These are phyloP conservation scores for Curvularia spicifera DNA, from an alignment of 2,329 filamentous ascomycete species.

Conservation along the genomic window DNA sequence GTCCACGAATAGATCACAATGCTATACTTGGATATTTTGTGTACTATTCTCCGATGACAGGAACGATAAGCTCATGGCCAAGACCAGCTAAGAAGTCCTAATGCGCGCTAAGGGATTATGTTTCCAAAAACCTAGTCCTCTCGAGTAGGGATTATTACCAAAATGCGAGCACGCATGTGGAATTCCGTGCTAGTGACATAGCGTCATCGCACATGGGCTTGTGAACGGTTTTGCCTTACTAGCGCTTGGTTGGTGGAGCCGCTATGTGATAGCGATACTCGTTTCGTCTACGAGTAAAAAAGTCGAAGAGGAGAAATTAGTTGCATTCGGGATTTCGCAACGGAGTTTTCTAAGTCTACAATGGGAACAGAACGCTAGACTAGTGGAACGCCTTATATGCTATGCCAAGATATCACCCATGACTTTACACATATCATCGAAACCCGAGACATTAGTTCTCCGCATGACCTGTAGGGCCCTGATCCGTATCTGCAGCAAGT, in stretches of 20 bases:
- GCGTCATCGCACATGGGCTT: neutral
- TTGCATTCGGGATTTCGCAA: neutral
- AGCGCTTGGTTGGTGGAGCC: neutral
- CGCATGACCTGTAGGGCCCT: constrained; percentile 36
- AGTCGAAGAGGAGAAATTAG: neutral
- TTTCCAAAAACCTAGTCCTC: neutral
- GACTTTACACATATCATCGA: neutral
- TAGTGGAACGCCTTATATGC: constrained; percentile 10
- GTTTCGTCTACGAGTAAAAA: neutral
- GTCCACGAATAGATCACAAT: neutral
- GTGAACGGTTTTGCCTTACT: too few relatives aligned
- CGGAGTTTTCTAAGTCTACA: neutral
- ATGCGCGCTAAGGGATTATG: neutral
- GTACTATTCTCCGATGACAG: neutral
- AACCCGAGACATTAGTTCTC: neutral
- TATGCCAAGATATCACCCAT: neutral
- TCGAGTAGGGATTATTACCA: neutral
- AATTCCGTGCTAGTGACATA: neutral
- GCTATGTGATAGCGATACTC: neutral
- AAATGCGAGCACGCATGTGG: neutral
- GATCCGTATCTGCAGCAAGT: constrained; percentile 28
- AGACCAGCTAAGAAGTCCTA: neutral
- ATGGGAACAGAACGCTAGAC: neutral
- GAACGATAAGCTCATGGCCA: neutral
- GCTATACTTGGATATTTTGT: neutral